These are phyloP conservation scores for Domatiomyces catenatus DNA, from an alignment of 2,329 filamentous ascomycete genomes.

Conservation along the genomic window DNA sequence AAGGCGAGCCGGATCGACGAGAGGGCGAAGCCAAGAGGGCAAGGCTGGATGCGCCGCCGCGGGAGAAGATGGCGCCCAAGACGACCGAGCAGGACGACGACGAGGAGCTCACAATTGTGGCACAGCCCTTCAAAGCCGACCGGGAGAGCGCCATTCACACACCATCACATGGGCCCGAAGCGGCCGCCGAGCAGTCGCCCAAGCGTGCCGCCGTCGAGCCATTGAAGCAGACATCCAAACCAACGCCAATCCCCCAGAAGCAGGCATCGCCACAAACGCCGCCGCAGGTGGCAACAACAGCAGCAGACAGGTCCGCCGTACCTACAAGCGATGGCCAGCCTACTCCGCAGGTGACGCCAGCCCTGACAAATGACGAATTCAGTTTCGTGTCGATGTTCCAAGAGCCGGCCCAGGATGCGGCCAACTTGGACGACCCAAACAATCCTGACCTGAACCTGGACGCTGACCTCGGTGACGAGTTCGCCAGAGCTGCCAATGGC, in stretches of 20 bases:
- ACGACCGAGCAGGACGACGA: slow-evolving; percentile 5
- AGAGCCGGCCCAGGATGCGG: slow-evolving; percentile 18
- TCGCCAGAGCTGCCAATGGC: slow-evolving; percentile 23
- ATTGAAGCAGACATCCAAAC: not conserved
- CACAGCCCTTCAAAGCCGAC: slow-evolving; percentile 1
- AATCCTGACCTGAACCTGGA: slow-evolving; percentile 26
- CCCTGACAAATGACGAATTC: slow-evolving; percentile 20
- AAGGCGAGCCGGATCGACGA: slow-evolving; percentile 4
- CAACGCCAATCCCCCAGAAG: not conserved
- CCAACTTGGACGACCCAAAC: slow-evolving; percentile 4
- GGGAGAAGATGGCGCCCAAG: slow-evolving; percentile 7
- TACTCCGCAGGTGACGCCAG: slow-evolving; percentile 18
- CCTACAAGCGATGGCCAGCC: slow-evolving; percentile 10
- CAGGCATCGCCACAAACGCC: slow-evolving; percentile 14
- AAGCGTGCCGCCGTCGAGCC: slow-evolving; percentile 4
- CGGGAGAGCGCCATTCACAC: not conserved
- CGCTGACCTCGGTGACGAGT: slow-evolving; percentile 25
- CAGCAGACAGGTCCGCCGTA: slow-evolving; percentile 5
- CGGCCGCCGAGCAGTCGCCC: slow-evolving; percentile 4
- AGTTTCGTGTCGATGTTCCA: slow-evolving; percentile 29
- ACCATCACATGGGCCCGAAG: not conserved
- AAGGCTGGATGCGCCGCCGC: slow-evolving; percentile 8
- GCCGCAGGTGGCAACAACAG: slow-evolving; percentile 16
- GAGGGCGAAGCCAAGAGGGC: slow-evolving; percentile 3
- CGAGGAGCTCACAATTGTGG: not conserved